Conservation (phyloP, 2,329 filamentous ascomycete genomes). For the Beauveria sp. region DNA sequence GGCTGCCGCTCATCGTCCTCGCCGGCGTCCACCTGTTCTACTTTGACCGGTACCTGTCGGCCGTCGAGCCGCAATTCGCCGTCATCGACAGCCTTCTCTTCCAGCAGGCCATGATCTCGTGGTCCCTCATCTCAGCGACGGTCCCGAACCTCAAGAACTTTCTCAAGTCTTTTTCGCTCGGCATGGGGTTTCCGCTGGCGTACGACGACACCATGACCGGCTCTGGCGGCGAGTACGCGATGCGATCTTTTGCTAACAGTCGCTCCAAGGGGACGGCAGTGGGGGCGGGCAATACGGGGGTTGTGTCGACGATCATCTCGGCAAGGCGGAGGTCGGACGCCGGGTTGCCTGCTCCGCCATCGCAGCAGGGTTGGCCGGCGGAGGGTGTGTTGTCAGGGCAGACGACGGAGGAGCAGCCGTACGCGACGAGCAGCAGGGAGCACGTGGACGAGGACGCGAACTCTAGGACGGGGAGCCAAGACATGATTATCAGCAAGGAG, state of each 20-base stretch:
- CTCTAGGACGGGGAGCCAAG: slow-evolving; percentile 14
- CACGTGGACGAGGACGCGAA: slow-evolving; percentile 3
- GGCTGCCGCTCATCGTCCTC: slow-evolving; percentile 14
- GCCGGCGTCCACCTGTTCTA: slow-evolving; percentile 12
- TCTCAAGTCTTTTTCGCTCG: slow-evolving; percentile 15
- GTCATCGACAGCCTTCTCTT: slow-evolving; percentile 14
- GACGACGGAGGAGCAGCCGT: neutral
- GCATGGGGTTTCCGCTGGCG: slow-evolving; percentile 11
- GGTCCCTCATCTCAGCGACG: slow-evolving; percentile 18
- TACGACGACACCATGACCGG: slow-evolving; percentile 11
- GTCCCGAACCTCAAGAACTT: slow-evolving; percentile 18
- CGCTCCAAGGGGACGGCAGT: slow-evolving; percentile 5
- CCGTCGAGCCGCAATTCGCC: slow-evolving; percentile 13
- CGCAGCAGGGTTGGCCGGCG: neutral
- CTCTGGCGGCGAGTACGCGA: slow-evolving; percentile 8
- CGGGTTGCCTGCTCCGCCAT: neutral
- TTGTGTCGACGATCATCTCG: neutral
- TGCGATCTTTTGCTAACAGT: slow-evolving; percentile 8
- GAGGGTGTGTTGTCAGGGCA: neutral
- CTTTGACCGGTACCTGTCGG: slow-evolving; percentile 8
- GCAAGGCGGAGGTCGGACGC: neutral
- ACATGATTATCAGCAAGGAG: slow-evolving; percentile 17
- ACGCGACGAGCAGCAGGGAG: neutral
- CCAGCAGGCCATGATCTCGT: slow-evolving; percentile 16
- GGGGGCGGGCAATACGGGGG: neutral